Evolutionary conservation across 2,329 filamentous ascomycete genomes (phyloP).

Genomic region (Fusarium miscanthi): DNA sequence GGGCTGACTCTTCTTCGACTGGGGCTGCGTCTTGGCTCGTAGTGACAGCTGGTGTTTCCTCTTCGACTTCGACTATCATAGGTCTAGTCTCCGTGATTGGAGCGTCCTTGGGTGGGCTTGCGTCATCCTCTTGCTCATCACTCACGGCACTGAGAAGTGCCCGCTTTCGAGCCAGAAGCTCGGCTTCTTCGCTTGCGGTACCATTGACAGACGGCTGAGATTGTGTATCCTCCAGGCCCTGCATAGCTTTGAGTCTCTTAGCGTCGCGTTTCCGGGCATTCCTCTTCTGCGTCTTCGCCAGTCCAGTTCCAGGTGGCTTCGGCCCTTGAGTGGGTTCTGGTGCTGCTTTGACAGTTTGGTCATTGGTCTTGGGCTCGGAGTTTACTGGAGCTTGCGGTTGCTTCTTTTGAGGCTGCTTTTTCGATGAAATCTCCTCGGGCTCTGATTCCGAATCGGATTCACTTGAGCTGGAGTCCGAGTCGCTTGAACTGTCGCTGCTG

Average conservation of each 20-base stretch:
- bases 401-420: constrained; percentile 26
- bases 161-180: constrained; percentile 54
- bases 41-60: constrained; percentile 2
- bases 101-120: not conserved
- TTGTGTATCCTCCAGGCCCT: constrained; percentile 19
- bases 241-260: constrained; percentile 41
- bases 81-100: not conserved
- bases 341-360: constrained; percentile 1
- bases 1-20: constrained; percentile 12
- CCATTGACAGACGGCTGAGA: constrained; percentile 31
- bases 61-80: constrained; percentile 8
- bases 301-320: constrained; percentile 51
- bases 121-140: constrained; percentile 22
- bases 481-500: constrained; percentile 35
- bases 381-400: not conserved
- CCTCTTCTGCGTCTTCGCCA: constrained; percentile 60
- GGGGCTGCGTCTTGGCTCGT: constrained; percentile 1
- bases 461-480: constrained; percentile 36
- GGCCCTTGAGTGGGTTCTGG: constrained; percentile 10
- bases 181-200: constrained; percentile 32
- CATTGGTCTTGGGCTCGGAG: not conserved
- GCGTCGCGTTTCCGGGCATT: constrained; percentile 61
- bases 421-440: constrained; percentile 54
- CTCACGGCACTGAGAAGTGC: constrained; percentile 51
- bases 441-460: constrained; percentile 48